A percentile compares a stretch with the other conserved stretches of the same genome.
Evolutionary conservation across 2,329 filamentous ascomycete species (phyloP).

Genomic region (Tothia fuscella): DNA sequence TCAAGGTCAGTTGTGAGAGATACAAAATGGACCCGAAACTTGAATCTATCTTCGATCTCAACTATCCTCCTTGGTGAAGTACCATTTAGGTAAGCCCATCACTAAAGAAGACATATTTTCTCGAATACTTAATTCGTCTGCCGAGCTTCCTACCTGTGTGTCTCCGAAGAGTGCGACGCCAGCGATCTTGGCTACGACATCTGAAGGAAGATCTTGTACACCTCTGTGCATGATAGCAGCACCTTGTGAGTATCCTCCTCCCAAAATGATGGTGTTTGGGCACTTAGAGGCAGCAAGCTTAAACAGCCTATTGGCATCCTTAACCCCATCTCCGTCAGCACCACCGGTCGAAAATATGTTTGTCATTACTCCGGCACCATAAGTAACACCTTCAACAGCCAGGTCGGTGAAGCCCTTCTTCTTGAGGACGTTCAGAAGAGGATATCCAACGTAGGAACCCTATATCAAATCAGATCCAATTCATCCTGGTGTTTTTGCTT

Average conservation of each 20-base stretch:
- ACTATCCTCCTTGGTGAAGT: too few species aligned
- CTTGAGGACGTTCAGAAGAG: background rate
- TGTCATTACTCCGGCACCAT: background rate
- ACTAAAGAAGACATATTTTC: too few species aligned
- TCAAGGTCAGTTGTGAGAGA: too few species aligned
- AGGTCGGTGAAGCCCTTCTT: background rate
- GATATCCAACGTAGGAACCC: background rate
- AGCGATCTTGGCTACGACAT: background rate
- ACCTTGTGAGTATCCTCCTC: conserved; percentile 2
- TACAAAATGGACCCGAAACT: too few species aligned
- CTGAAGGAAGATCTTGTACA: background rate
- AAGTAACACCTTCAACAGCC: background rate
- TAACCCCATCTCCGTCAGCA: background rate
- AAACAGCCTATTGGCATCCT: background rate
- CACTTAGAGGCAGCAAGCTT: background rate
- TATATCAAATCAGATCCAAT: too few species aligned
- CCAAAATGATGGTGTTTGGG: background rate
- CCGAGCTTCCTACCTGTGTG: too few species aligned
- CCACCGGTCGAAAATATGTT: background rate
- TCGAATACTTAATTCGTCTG: too few species aligned
- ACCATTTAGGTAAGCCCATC: too few species aligned
- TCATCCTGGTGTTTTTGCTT: background rate
- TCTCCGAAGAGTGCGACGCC: background rate
- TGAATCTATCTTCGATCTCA: too few species aligned
- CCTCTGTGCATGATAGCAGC: conserved; percentile 2